Base-by-base conservation (phyloP, 371 early-diverging fungal species). In the Catenaria anguillulae region DNA sequence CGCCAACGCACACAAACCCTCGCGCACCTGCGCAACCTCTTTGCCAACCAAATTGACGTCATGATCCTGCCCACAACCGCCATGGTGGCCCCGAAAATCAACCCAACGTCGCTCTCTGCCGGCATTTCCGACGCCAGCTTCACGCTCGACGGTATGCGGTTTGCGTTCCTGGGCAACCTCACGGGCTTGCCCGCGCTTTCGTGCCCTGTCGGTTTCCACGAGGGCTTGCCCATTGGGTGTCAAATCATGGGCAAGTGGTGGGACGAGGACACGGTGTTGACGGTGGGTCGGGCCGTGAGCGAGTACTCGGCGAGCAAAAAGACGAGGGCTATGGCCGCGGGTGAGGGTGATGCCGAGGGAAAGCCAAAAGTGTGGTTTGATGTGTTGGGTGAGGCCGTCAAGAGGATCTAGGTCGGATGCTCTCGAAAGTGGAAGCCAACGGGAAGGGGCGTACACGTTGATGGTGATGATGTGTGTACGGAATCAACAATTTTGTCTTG, bases 231-330 rank as follows among this genome's bases (percentile, higher is more conserved):
- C 10, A 72, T 85, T 37, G 84, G 81, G n/a, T 60, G 84, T 59
- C 88, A 87, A 59, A 77, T 87, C 60, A 80, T 82, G 76, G 77
- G 77, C 6, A 70, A 76, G 60, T 87, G 88, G 88, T 85, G 77
- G 74, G 73, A 83, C 60, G 86, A 85, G 67, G 81, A 75, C 46
- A 58, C 76, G 23, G 66, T 84, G 23, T 70, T 82, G 31, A 10
- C 29, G 1, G 52, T 29, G 6, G 52, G 52, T 13, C 8, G 10
- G 31, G 12, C 29, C 29, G 52, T 50, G 13, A 31, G 8, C 13
- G 29, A 29, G 26, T 15, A 21, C 15, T 26, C 29, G 52, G 52
- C 40, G 10, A 40, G 5, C 17, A 5, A 40, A 17, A 40, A 5
- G 10, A 40, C 40, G 40, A 17, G 40, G 40, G 5, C 40, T 40